Percentiles rank a stretch among this genome's conserved stretches.
These are phyloP conservation scores for Catenaria anguillulae DNA, from an alignment of 371 early-diverging fungal genomes.

Conservation along the genomic window DNA sequence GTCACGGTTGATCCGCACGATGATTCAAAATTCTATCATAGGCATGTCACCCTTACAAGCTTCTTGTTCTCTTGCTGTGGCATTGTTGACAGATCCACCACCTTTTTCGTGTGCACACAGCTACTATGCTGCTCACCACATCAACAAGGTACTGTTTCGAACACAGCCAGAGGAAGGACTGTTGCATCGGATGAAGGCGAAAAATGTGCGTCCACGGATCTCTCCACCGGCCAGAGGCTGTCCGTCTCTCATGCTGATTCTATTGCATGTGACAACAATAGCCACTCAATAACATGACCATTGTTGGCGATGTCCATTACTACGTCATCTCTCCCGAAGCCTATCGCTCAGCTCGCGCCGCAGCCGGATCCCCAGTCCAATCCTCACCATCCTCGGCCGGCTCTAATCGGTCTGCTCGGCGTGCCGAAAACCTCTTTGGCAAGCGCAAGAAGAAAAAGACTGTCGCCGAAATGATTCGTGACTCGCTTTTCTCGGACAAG, in stretches of 20 bases:
- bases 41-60: too few species aligned
- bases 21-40: conserved; percentile 22
- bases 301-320: conserved; percentile 60
- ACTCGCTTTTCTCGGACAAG: background rate
- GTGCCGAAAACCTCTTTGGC: background rate
- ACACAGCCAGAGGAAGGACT: conserved; percentile 54
- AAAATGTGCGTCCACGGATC: conserved; percentile 38
- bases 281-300: conserved; percentile 61
- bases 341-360: background rate
- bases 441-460: background rate
- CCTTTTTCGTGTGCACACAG: too few species aligned
- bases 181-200: conserved; percentile 65
- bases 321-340: conserved; percentile 20
- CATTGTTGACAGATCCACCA: too few species aligned
- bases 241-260: background rate
- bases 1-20: conserved; percentile 54
- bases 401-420: too few species aligned
- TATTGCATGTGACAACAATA: conserved; percentile 9
- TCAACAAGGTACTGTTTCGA: conserved; percentile 62
- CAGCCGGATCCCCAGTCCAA: too few species aligned
- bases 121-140: conserved; percentile 62
- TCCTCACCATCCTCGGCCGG: too few species aligned
- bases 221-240: too few species aligned
- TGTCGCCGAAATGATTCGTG: conserved; percentile 11
- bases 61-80: too few species aligned